Evolutionary conservation across 805 yeast genomes (phyloP), one percentile per base, ranked within the genome.

Genomic region (Zygosaccharomyces bailii): DNA sequence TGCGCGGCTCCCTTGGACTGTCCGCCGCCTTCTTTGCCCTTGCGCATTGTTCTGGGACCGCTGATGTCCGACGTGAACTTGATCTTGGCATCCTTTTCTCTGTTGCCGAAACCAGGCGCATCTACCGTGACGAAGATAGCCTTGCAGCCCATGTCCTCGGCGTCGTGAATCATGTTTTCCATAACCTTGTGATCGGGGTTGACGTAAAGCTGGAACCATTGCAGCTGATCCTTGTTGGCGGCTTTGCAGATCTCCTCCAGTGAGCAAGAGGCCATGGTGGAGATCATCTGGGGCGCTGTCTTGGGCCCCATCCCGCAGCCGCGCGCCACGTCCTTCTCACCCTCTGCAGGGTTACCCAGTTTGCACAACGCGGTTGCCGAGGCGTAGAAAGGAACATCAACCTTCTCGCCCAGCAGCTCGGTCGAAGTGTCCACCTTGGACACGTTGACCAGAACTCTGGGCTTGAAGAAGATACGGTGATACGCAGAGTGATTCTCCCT

Each of bases 301-400:
- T 82, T 71, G 34, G 71, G 79, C 44, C 85, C 84, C 45, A 75
- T 72, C 32, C 80, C 87, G 21, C 95, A 85, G n/a, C 88, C 88
- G 57, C 83, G 72, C 1, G 97, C 88, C 51, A 91, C 76, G 13
- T 84, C 88, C 47, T 79, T 78, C 65, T 91, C 98, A 45, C 98
- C 98, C 32, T 87, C 96, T 17, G 46, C 34, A 2, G 88, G 88
- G 59, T 90, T 93, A 3, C 97, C 98, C 53, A 91, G 74, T 59
- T 82, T 84, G 29, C 95, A 96, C 50, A 89, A 72, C 0, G 97
- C 98, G 4, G 98, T 87, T 1, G 98, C 98, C 31, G 91, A 76
- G 43, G 84, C 79, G 61, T 90, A 91, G 63, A 91, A 88, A 11
- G 98, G 98, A 10, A 81, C 85, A 13, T 76, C 68, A 1, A 80